Evolutionary conservation across 106 monocot species (phyloP).

Genomic region (Amphibolis antarctica): DNA sequence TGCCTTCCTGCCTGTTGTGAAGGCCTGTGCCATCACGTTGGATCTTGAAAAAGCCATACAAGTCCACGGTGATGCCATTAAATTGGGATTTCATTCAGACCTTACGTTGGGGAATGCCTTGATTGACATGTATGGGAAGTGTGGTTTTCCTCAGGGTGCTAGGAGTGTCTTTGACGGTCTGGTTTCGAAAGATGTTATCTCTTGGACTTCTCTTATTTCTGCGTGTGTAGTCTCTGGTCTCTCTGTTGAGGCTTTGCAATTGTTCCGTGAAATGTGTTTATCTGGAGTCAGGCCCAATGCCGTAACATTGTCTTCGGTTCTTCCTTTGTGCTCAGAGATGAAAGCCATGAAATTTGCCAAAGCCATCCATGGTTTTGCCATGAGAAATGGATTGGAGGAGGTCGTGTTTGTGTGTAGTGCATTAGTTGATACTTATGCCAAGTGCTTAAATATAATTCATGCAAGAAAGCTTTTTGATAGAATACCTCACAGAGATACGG

Average conservation of each 20-base stretch:
- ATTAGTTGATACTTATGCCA: constrained; percentile 45
- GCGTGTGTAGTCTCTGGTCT: constrained; percentile 20
- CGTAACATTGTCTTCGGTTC: constrained; percentile 40
- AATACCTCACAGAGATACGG: constrained; percentile 27
- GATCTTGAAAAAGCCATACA: constrained; percentile 34
- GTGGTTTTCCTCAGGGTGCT: constrained; percentile 29
- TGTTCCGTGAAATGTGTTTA: constrained; percentile 29
- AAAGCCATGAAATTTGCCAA: constrained; percentile 21
- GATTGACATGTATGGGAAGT: constrained; percentile 60
- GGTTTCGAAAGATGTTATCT: constrained; percentile 37
- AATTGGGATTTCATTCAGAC: constrained; percentile 26
- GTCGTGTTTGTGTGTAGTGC: constrained; percentile 40
- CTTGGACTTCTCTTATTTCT: constrained; percentile 47
- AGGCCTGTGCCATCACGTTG: constrained; percentile 27
- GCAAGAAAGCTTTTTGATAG: constrained; percentile 42
- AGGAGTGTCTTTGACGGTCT: constrained; percentile 32
- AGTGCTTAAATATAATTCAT: constrained; percentile 15
- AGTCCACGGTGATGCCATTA: constrained; percentile 35
- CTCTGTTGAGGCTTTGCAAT: constrained; percentile 19
- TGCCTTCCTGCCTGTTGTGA: constrained; percentile 31
- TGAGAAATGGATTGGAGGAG: constrained; percentile 29
- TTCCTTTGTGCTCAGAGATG: constrained; percentile 29
- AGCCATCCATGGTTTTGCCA: constrained; percentile 36
- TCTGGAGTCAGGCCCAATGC: constrained; percentile 29
- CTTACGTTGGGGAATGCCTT: constrained; percentile 36